phyloP scores from a whole-genome alignment of 2,329 filamentous ascomycete species.

The Fusarium ramigenum region DNA sequence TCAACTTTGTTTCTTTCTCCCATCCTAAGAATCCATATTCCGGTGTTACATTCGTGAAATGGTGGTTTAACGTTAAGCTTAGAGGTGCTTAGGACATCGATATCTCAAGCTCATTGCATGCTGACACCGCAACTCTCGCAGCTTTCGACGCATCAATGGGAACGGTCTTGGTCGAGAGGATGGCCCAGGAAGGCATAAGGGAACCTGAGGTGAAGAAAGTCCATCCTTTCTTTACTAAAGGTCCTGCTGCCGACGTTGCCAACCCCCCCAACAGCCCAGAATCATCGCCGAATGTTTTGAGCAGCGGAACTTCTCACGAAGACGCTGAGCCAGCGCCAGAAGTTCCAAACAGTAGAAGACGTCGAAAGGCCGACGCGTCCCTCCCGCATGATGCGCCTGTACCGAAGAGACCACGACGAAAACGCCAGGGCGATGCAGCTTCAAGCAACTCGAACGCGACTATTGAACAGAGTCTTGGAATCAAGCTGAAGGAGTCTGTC shows the following conservation, averaged over 20 bases:
- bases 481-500: background rate
- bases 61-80: constrained; percentile 25
- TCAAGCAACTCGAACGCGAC: constrained; percentile 15
- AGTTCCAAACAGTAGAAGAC: constrained; percentile 51
- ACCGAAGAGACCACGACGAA: constrained; percentile 43
- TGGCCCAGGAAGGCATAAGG: constrained; percentile 53
- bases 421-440: constrained; percentile 28
- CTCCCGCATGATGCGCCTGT: constrained; percentile 32
- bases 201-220: constrained; percentile 55
- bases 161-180: constrained; percentile 53
- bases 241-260: constrained; percentile 17
- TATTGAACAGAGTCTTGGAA: constrained; percentile 17
- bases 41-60: constrained; percentile 14
- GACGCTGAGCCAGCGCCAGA: constrained; percentile 31
- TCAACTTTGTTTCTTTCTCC: background rate
- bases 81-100: constrained; percentile 16
- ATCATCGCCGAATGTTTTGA: background rate
- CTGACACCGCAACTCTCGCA: constrained; percentile 3
- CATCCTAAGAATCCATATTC: background rate
- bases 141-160: constrained; percentile 51
- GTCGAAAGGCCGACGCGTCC: constrained; percentile 51
- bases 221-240: constrained; percentile 64
- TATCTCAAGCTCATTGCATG: background rate
- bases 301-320: background rate
- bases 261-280: background rate